Base-by-base conservation (phyloP, 306 rosid species). In the Ormosia semicastrata region DNA sequence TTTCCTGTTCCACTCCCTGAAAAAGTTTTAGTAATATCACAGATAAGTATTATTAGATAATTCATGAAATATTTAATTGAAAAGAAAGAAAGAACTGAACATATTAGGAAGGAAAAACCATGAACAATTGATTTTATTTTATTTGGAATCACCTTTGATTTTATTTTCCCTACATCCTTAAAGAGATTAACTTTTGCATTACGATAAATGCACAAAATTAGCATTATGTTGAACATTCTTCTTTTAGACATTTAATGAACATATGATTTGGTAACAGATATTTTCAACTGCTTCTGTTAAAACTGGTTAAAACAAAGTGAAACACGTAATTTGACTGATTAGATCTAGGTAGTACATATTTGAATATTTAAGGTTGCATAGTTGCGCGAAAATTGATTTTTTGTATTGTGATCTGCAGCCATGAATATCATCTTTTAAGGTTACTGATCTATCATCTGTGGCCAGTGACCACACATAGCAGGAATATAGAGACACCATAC, bases 1-100 rank as follows among this genome's bases (percentile, higher is more conserved):
- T 53, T 89, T 4, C 97, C 92, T 34, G 18, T 82, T 87, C 88
- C 92, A 86, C 91, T 87, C 75, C 98, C 99, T 95, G 89, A 53
- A 85, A 10, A 83, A 69, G 60, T 76, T 80, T 43, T 29, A 11
- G 39, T 30, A 52, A 8, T 53, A 10, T 59, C 40, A 67, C 29
- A n/a, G 33, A 40, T 34, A 13, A 36, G 66, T 39, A 40, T 62
- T 64, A 33, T 43, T 47, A 9, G 50, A 39, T 12, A 37, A 44
- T 39, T 46, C 65, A 33, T 32, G 18, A 30, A 56, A 79, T 49
- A 29, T 72, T 54, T 64, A 4, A 12, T n/a, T 66, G 71, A 65
- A 66, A 44, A 15, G 76, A 54, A 56, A 56, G 33, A 79, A 44
- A n/a, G 29, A 52, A 32, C n/a, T 18, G 39, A 30, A 18, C 14